These are phyloP conservation scores for Paspalum notatum DNA, from an alignment of 176 grass and related monocot species.

Conservation along the genomic window DNA sequence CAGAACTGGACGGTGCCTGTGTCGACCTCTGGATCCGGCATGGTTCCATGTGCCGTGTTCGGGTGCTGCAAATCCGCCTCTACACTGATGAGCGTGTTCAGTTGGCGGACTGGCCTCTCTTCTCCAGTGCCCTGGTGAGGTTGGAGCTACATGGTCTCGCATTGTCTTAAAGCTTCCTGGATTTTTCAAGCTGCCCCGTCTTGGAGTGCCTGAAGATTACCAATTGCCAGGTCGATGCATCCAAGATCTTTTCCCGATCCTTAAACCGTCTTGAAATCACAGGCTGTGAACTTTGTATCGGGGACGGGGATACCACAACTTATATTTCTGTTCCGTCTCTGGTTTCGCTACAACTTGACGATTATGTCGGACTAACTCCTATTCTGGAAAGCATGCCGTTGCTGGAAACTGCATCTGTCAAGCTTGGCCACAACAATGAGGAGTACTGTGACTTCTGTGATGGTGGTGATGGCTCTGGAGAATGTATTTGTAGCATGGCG, in stretches of 20 bases:
- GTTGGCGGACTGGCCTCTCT: neutral
- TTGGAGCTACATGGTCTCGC: neutral
- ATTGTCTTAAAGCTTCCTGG: neutral
- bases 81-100: too few species aligned
- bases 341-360: constrained; percentile 13
- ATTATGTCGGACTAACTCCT: neutral
- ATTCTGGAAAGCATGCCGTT: neutral
- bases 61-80: too few species aligned
- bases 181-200: neutral
- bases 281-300: neutral
- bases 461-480: neutral
- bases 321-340: neutral
- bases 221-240: too few species aligned
- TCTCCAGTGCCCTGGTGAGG: neutral
- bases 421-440: neutral
- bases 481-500: neutral
- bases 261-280: neutral
- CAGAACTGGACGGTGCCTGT: too few species aligned
- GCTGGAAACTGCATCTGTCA: neutral
- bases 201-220: neutral
- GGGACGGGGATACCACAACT: too few species aligned
- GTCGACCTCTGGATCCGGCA: neutral
- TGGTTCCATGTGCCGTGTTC: neutral
- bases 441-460: constrained; percentile 2
- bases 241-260: neutral